phyloP scores from a whole-genome alignment of 1,284 basidiomycete species.

The Cutaneotrichosporon mucoides region DNA sequence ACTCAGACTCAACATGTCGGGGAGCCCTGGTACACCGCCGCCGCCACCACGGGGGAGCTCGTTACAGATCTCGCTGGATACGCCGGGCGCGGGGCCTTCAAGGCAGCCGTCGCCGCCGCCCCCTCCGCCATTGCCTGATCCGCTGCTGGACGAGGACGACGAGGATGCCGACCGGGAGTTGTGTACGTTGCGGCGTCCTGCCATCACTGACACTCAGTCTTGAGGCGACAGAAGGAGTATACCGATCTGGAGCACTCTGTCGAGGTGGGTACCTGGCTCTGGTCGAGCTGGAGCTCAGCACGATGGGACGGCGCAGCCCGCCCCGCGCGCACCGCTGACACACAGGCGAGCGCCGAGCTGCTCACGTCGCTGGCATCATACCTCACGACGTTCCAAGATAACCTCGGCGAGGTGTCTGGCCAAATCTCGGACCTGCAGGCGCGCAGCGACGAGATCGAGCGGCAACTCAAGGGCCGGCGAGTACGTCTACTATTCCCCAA shows the following conservation, averaged over 20 bases:
- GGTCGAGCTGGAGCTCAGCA: too few relatives aligned
- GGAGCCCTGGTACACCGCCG: too few relatives aligned
- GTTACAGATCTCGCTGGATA: constrained; percentile 14
- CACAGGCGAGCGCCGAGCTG: constrained; percentile 53
- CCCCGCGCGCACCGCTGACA: too few relatives aligned
- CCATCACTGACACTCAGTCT: constrained; percentile 27
- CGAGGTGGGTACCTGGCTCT: constrained; percentile 36
- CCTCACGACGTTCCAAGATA: constrained; percentile 89
- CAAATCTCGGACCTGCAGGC: constrained; percentile 92
- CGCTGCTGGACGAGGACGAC: constrained; percentile 27
- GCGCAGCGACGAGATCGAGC: constrained; percentile 83
- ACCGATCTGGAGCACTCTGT: constrained; percentile 39
- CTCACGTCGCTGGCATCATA: constrained; percentile 83
- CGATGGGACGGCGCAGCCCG: too few relatives aligned
- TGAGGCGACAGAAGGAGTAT: constrained; percentile 35
- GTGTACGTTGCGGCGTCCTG: constrained; percentile 29
- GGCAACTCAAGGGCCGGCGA: constrained; percentile 72
- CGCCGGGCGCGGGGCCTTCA: constrained; percentile 15
- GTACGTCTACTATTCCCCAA: too few relatives aligned
- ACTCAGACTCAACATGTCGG: too few relatives aligned
- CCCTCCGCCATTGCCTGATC: constrained; percentile 15
- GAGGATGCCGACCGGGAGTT: constrained; percentile 26
- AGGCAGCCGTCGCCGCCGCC: constrained; percentile 3
- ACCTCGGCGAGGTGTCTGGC: constrained; percentile 86
- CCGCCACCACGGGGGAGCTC: constrained; percentile 1